Evolutionary conservation across 2,329 filamentous ascomycete species (phyloP).

Genomic region (Epichloe gansuensis): DNA sequence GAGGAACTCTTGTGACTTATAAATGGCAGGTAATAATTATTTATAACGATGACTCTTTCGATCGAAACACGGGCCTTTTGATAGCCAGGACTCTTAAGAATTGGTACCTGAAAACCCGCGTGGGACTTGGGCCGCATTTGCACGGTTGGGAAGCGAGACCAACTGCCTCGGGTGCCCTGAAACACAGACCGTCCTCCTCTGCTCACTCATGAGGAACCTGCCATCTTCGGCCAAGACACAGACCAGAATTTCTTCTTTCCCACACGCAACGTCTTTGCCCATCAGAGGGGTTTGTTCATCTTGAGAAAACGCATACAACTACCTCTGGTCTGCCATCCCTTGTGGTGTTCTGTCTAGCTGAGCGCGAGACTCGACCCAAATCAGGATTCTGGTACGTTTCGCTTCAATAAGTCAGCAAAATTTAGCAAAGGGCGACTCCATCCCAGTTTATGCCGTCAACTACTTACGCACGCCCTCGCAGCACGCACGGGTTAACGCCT

Average conservation of each 20-base stretch:
- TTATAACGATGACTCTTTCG: background rate
- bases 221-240: background rate
- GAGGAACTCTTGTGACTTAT: background rate
- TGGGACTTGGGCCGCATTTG: conserved; percentile 5
- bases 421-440: background rate
- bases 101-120: conserved; percentile 2
- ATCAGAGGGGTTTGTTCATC: background rate
- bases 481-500: background rate
- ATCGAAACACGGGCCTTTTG: background rate
- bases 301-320: background rate
- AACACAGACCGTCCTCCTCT: background rate
- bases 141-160: background rate
- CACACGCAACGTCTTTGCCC: background rate
- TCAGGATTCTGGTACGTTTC: background rate
- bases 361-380: background rate
- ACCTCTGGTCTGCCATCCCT: background rate
- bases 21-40: background rate
- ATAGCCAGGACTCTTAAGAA: background rate
- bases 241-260: background rate
- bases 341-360: background rate
- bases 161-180: background rate
- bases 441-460: background rate
- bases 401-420: too few relatives aligned
- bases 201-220: background rate
- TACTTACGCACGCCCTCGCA: background rate